phyloP scores from a whole-genome alignment of 148 eudicot genomes.

The Selenicereus undatus region DNA sequence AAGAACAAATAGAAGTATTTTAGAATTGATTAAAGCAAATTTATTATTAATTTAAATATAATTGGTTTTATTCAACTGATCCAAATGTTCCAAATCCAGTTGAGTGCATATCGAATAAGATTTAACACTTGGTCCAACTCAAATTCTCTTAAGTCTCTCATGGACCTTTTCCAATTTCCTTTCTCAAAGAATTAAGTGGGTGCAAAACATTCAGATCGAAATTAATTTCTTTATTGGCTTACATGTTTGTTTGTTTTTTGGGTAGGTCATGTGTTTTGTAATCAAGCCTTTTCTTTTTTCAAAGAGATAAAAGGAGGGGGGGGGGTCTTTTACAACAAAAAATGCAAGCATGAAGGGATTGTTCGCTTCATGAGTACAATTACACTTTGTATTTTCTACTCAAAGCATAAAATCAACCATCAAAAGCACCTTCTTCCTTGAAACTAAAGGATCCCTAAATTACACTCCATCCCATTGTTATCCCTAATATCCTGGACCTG shows the following conservation, averaged over 20 bases:
- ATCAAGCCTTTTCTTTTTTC: background rate
- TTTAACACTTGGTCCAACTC: too few relatives aligned
- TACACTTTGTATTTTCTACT: constrained; percentile 20
- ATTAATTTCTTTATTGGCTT: too few relatives aligned
- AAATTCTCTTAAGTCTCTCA: too few relatives aligned
- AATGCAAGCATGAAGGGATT: constrained; percentile 7
- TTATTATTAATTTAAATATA: too few relatives aligned
- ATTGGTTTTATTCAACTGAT: too few relatives aligned
- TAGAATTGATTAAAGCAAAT: background rate
- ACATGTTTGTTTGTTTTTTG: too few relatives aligned
- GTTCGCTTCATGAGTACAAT: constrained; percentile 1
- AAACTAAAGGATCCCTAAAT: background rate
- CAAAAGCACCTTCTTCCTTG: background rate
- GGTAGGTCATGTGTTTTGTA: too few relatives aligned
- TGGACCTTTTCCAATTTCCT: too few relatives aligned
- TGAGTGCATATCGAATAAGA: background rate
- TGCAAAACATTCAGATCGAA: too few relatives aligned
- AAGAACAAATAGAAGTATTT: too few relatives aligned
- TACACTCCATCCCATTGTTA: background rate
- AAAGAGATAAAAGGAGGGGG: background rate
- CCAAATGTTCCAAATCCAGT: too few relatives aligned
- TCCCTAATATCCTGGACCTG: background rate
- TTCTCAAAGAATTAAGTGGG: background rate
- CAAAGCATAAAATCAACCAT: constrained; percentile 8
- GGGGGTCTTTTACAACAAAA: background rate